These are phyloP conservation scores for Misopates orontium DNA, from an alignment of 257 asterid genomes.

Conservation along the genomic window DNA sequence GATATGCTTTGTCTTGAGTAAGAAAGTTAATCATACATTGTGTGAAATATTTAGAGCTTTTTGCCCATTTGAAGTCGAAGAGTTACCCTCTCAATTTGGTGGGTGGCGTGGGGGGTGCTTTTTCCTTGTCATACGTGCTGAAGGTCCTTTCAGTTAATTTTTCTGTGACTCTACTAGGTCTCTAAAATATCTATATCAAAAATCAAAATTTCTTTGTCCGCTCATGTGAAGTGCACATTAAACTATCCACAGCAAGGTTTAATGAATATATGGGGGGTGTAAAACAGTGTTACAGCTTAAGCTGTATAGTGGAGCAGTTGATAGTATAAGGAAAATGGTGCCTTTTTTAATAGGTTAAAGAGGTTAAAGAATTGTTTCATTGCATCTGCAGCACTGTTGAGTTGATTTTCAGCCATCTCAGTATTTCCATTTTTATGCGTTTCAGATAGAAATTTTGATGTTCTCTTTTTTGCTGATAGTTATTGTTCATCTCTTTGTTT, in stretches of 20 bases:
- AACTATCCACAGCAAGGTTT: not conserved
- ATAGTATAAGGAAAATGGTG: too few relatives aligned
- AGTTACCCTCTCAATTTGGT: not conserved
- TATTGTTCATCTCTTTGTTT: constrained; percentile 1
- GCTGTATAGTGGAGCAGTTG: too few relatives aligned
- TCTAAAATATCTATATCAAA: not conserved
- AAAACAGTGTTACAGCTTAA: too few relatives aligned
- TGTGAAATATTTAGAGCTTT: too few relatives aligned
- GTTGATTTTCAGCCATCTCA: not conserved
- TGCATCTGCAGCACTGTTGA: not conserved
- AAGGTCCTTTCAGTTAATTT: not conserved
- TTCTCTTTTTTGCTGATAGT: not conserved
- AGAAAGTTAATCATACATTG: too few relatives aligned
- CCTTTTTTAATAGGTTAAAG: not conserved
- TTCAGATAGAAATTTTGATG: not conserved
- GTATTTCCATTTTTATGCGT: not conserved
- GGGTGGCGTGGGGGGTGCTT: not conserved
- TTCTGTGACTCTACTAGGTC: not conserved
- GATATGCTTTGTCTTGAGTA: not conserved
- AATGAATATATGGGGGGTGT: too few relatives aligned
- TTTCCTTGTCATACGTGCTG: not conserved
- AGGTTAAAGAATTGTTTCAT: not conserved
- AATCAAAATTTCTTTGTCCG: not conserved
- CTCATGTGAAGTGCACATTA: not conserved
- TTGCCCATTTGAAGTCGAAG: not conserved